phyloP scores from a whole-genome alignment of 345 rosid species.

The Salix brachista region DNA sequence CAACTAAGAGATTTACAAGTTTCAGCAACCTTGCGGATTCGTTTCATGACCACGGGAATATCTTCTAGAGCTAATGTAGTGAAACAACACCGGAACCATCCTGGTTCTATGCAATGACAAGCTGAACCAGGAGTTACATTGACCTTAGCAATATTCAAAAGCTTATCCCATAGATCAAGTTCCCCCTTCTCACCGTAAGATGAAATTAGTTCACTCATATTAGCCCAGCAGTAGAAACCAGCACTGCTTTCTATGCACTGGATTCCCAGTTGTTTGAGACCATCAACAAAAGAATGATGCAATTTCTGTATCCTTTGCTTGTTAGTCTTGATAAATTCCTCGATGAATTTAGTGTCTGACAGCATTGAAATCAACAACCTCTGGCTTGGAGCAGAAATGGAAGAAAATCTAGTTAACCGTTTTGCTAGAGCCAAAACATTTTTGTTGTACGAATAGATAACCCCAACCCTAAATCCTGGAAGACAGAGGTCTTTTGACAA shows the following conservation, averaged over 20 bases:
- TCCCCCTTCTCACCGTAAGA: slow-evolving; percentile 83
- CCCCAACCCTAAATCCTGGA: slow-evolving; percentile 80
- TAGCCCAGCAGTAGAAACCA: slow-evolving; percentile 86
- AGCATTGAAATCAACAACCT: slow-evolving; percentile 70
- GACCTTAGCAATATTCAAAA: slow-evolving; percentile 67
- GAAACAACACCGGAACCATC: slow-evolving; percentile 95
- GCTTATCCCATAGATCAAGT: slow-evolving; percentile 70
- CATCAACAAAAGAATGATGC: slow-evolving; percentile 51
- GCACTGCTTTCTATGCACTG: slow-evolving; percentile 58
- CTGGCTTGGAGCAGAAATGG: slow-evolving; percentile 73
- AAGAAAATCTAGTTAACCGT: slow-evolving; percentile 66
- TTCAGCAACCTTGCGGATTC: slow-evolving; percentile 53
- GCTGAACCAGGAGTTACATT: slow-evolving; percentile 87
- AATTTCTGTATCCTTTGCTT: slow-evolving; percentile 49
- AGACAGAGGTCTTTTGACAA: slow-evolving; percentile 85
- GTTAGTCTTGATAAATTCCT: slow-evolving; percentile 52
- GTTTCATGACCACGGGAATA: slow-evolving; percentile 53
- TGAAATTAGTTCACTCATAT: slow-evolving; percentile 68
- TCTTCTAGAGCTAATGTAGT: slow-evolving; percentile 57
- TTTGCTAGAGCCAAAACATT: slow-evolving; percentile 62
- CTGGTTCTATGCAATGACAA: slow-evolving; percentile 89
- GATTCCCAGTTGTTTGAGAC: slow-evolving; percentile 55
- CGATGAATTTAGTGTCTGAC: slow-evolving; percentile 56
- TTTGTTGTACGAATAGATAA: slow-evolving; percentile 67
- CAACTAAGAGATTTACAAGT: slow-evolving; percentile 35